Evolutionary conservation across 495 filamentous ascomycete genomes (phyloP), one percentile per base, ranked within the genome.

Genomic region (Aspergillus cristatus): DNA sequence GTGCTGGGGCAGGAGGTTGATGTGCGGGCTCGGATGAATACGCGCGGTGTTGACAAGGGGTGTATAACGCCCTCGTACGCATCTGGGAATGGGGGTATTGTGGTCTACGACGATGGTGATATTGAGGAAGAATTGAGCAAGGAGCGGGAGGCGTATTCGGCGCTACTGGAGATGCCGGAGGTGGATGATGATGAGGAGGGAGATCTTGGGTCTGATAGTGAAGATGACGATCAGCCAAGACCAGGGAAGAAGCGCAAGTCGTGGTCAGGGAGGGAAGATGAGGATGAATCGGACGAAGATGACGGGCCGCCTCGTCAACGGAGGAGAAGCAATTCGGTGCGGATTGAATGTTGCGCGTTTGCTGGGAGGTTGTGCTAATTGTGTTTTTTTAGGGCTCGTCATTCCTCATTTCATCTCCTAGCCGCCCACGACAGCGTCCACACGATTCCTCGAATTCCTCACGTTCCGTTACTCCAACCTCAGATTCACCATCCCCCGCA

Each of bases 61-160:
- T 74, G 74, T 36, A 76, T 95, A 18, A 70, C 72, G 22, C 65
- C 71, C n/a, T 57, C 69, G 1, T 95, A 89, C 54, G 73, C 72
- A 44, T 78, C 80, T 13, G 84, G 84, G 24, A 78, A 72, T 42
- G 88, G 88, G 18, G 88, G 88, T 0, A 85, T 95, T 43, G 70
- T 95, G 38, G 86, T 94, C 4, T 91, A 86, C 58, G 93, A 97
- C 51, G 93, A 97, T 58, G 93, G 90, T 12, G 91, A 98, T 60
- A 91, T 98, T 32, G 84, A 89, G 45, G 86, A 90, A 37, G 87
- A 89, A n/a, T 58, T 97, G 30, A 47, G 45, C 22, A 65, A 60
- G 14, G 88, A 97, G 61, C 65, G 72, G 44, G 77, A 85, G 32
- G 88, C 91, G 28, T 97, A 88, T 48, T 75, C 81, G 32, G 84